Percentiles rank a stretch among this genome's conserved stretches.
Conservation (phyloP, 441 rosid genomes). For the Macaranga tanarius region DNA sequence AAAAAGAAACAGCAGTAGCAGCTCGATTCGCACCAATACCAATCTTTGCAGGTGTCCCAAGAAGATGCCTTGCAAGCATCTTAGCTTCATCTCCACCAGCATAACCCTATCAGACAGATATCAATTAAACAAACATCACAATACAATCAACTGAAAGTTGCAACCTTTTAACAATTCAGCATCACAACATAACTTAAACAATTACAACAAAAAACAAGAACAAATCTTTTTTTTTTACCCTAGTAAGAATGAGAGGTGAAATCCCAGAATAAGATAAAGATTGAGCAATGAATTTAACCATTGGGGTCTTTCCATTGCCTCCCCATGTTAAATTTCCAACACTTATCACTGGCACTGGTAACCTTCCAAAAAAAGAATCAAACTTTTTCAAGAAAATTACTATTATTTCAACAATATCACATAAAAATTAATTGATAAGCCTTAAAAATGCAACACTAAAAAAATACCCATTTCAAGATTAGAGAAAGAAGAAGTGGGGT, state of each 20-base stretch:
- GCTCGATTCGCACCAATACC: slow-evolving; percentile 80
- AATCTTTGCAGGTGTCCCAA: slow-evolving; percentile 39
- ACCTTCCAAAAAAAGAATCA: slow-evolving; percentile 37
- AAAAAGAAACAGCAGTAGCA: slow-evolving; percentile 52
- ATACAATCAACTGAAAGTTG: neutral
- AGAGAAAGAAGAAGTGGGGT: neutral
- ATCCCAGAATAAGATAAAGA: slow-evolving; percentile 53
- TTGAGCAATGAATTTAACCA: slow-evolving; percentile 71
- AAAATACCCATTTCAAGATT: too few species aligned
- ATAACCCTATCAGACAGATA: slow-evolving; percentile 60
- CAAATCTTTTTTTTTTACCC: slow-evolving; percentile 38
- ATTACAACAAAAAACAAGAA: neutral
- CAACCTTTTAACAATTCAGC: neutral
- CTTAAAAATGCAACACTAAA: too few species aligned
- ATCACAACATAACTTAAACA: neutral
- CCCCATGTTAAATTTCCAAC: slow-evolving; percentile 95
- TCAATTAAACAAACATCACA: neutral
- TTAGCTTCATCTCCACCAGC: slow-evolving; percentile 90
- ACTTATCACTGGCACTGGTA: slow-evolving; percentile 81
- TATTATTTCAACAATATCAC: too few species aligned
- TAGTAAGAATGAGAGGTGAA: slow-evolving; percentile 73
- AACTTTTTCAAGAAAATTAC: too few species aligned
- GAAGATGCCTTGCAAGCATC: slow-evolving; percentile 76
- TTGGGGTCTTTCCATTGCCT: slow-evolving; percentile 92
- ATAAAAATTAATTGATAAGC: too few species aligned